phyloP scores from a whole-genome alignment of 768 basidiomycete genomes.

The Suillus paluster region DNA sequence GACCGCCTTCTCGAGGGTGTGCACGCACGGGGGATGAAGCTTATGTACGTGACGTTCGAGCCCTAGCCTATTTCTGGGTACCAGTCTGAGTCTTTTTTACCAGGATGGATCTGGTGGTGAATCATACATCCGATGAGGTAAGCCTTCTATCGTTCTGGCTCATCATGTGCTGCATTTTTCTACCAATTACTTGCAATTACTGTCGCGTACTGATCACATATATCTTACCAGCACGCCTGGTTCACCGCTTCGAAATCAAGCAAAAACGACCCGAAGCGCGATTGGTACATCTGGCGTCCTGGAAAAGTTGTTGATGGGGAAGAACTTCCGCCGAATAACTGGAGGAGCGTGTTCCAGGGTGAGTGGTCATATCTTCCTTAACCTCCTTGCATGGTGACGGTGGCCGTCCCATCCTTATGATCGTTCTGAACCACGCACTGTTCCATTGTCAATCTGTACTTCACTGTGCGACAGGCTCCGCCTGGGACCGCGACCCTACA shows the following conservation, averaged over 20 bases:
- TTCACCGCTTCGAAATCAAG: slow-evolving; percentile 62
- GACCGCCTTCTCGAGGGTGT: slow-evolving; percentile 55
- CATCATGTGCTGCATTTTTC: slow-evolving; percentile 6
- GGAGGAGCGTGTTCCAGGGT: slow-evolving; percentile 72
- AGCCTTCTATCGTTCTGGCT: background rate
- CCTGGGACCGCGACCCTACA: slow-evolving; percentile 69
- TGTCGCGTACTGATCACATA: background rate
- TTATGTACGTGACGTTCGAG: slow-evolving; percentile 50
- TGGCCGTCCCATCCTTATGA: too few species aligned
- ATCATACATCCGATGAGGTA: slow-evolving; percentile 73
- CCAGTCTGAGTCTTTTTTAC: slow-evolving; percentile 6
- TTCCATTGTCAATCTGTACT: background rate
- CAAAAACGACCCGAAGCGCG: slow-evolving; percentile 58
- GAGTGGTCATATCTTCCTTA: slow-evolving; percentile 11
- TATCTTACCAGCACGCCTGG: slow-evolving; percentile 62
- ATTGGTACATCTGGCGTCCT: slow-evolving; percentile 81
- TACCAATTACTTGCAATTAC: slow-evolving; percentile 2
- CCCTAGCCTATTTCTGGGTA: slow-evolving; percentile 12
- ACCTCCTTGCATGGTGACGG: background rate
- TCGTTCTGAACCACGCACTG: background rate
- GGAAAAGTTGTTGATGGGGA: slow-evolving; percentile 57
- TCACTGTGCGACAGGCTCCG: slow-evolving; percentile 49
- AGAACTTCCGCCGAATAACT: slow-evolving; percentile 71
- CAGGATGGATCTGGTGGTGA: slow-evolving; percentile 81
- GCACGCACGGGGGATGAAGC: slow-evolving; percentile 69